A percentile compares a stretch with the other conserved stretches of the same genome.
Conservation (phyloP, 2,329 filamentous ascomycete species). For the Pseudopyricularia javanii region DNA sequence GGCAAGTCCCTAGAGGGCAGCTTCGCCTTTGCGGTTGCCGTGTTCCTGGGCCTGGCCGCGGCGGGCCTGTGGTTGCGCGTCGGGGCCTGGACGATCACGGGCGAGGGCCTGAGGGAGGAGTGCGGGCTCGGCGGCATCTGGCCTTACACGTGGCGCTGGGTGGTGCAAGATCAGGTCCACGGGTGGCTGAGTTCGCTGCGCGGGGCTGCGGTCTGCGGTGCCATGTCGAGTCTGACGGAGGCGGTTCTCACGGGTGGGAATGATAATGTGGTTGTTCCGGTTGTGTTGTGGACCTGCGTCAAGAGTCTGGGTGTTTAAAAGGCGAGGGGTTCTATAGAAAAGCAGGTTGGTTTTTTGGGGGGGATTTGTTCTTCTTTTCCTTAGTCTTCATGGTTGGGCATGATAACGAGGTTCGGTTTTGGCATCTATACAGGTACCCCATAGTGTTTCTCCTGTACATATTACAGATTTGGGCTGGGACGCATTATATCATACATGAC, state of each 20-base stretch:
- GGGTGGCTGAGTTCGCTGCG: slow-evolving; percentile 49
- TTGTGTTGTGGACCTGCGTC: slow-evolving; percentile 85
- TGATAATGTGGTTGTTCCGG: slow-evolving; percentile 93
- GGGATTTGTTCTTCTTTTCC: neutral
- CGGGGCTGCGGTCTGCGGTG: slow-evolving; percentile 62
- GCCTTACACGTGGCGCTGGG: slow-evolving; percentile 4
- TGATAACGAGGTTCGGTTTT: neutral
- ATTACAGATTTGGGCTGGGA: no score
- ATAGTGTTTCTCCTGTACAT: no score
- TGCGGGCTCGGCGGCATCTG: slow-evolving; percentile 1
- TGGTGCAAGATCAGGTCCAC: slow-evolving; percentile 2
- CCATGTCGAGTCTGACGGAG: slow-evolving; percentile 80
- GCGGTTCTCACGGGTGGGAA: slow-evolving; percentile 93
- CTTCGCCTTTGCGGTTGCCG: slow-evolving; percentile 68
- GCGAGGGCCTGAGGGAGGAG: slow-evolving; percentile 19
- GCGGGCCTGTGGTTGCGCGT: slow-evolving; percentile 63
- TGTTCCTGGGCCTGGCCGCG: slow-evolving; percentile 59
- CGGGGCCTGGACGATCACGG: slow-evolving; percentile 67
- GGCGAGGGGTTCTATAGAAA: no score
- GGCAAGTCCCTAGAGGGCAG: slow-evolving; percentile 90
- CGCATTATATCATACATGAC: no score
- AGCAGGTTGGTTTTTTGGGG: neutral
- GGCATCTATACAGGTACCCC: neutral
- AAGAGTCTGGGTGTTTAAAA: slow-evolving; percentile 55
- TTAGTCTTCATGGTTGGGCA: neutral